Evolutionary conservation across 1,284 basidiomycete genomes (phyloP), one percentile per base, ranked within the genome.

Genomic region (Puccinia horiana): DNA sequence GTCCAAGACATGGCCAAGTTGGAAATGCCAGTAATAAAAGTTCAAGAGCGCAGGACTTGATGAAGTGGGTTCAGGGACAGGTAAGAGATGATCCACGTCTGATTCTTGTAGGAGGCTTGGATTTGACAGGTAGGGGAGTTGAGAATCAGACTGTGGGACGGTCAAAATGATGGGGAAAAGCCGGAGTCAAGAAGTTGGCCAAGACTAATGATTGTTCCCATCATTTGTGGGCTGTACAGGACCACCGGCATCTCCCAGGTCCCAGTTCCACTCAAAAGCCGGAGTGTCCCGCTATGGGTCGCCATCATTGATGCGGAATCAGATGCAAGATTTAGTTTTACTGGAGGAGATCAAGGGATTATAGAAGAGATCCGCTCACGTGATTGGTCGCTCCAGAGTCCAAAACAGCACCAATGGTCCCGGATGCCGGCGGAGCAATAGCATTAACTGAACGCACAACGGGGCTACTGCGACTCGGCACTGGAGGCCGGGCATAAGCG

Each of bases 151-250:
- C 6, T 44, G 42, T 8, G 42, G 6, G 42, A 8, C 16, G 42
- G 42, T 8, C 16, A 8, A 16, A 44, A 44, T 8, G 42, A 44
- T 44, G 40, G 40, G 16, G 44, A 12, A 44, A 74, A 74, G 23
- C 14, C 5, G 1, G 49, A 42, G 3, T n/a, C 5, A 16, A 52
- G 54, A 11, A 42, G 37, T 72, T 72, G 42, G 18, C 72, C 72
- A 6, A 74, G 52, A 20, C 40, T 47, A 37, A 74, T 26, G 5
- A 74, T 42, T 12, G 72, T 74, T 12, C 72, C 72, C 12, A 14
- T 52, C 47, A 74, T 54, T 32, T 52, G n/a, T 47, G 26, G 26
- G 47, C 72, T 47, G 32, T 74, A 74, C 49, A 74, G 47, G 20
- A 54, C 72, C 12, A 16, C 16, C 18, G 29, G 29, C 1, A 74